These are phyloP conservation scores for Chytriomyces hyalinus DNA, from an alignment of 192 early-diverging fungal species.

Conservation along the genomic window DNA sequence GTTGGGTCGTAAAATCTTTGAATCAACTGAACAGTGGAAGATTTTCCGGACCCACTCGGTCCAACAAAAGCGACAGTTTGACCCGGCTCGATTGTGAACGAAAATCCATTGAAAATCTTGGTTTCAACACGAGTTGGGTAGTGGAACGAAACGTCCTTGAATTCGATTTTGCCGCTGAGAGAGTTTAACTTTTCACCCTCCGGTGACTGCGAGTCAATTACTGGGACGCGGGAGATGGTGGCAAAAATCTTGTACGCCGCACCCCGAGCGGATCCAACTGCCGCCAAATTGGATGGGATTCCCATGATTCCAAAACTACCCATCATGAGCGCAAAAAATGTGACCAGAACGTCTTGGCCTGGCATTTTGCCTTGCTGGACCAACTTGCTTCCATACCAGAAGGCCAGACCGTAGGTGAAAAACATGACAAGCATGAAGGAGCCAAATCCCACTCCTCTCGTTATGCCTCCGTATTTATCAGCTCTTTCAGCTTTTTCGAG, in stretches of 20 bases:
- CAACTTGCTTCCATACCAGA: slow-evolving; percentile 80
- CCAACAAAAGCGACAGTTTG: slow-evolving; percentile 88
- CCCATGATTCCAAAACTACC: slow-evolving; percentile 53
- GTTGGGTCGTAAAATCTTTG: slow-evolving; percentile 58
- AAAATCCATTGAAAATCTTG: slow-evolving; percentile 60
- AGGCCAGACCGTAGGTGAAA: slow-evolving; percentile 76
- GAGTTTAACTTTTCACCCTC: slow-evolving; percentile 44
- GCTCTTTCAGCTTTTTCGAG: slow-evolving; percentile 66
- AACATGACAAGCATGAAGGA: slow-evolving; percentile 79
- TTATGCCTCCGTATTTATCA: slow-evolving; percentile 67
- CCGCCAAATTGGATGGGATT: slow-evolving; percentile 44
- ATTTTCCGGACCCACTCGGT: slow-evolving; percentile 76
- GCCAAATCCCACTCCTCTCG: slow-evolving; percentile 72
- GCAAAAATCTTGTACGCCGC: slow-evolving; percentile 58
- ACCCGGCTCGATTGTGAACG: slow-evolving; percentile 64
- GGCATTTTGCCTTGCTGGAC: slow-evolving; percentile 54
- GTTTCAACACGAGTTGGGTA: slow-evolving; percentile 70
- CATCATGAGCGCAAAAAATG: slow-evolving; percentile 53
- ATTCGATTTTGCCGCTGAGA: slow-evolving; percentile 52
- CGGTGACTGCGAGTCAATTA: slow-evolving; percentile 46
- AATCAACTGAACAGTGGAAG: slow-evolving; percentile 69
- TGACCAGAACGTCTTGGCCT: slow-evolving; percentile 53
- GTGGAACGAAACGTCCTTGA: slow-evolving; percentile 54
- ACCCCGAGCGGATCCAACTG: slow-evolving; percentile 47
- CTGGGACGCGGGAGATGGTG: slow-evolving; percentile 52